Evolutionary conservation across 805 yeast genomes (phyloP).

Genomic region (Metschnikowia borealis): DNA sequence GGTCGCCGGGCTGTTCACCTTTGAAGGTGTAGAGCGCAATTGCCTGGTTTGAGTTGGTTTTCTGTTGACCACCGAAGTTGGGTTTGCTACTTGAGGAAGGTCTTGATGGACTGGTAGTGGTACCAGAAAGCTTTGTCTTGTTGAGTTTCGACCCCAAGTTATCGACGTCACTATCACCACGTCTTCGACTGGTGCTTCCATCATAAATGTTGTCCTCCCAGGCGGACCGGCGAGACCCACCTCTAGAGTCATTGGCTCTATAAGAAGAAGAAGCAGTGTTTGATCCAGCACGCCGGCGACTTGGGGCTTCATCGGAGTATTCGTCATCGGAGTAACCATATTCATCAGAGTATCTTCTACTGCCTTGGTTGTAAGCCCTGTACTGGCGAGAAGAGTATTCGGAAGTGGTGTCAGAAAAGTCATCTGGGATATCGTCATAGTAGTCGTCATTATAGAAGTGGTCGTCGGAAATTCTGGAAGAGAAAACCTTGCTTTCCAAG

Average conservation of each 20-base stretch:
- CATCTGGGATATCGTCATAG: slow-evolving; percentile 68
- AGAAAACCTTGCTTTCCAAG: slow-evolving; percentile 80
- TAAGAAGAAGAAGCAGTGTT: slow-evolving; percentile 17
- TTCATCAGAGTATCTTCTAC: slow-evolving; percentile 29
- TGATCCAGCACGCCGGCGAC: slow-evolving; percentile 18
- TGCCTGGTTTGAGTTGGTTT: slow-evolving; percentile 63
- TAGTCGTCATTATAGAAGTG: slow-evolving; percentile 60
- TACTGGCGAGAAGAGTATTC: slow-evolving; percentile 23
- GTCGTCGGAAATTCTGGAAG: slow-evolving; percentile 45
- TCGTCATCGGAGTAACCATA: slow-evolving; percentile 35
- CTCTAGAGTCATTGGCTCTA: slow-evolving; percentile 9
- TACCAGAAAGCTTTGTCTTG: slow-evolving; percentile 25
- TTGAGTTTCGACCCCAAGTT: slow-evolving; percentile 32
- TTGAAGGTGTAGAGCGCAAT: slow-evolving; percentile 84
- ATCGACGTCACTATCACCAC: slow-evolving; percentile 32
- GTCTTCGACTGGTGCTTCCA: slow-evolving; percentile 26
- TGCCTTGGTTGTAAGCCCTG: slow-evolving; percentile 15
- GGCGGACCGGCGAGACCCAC: slow-evolving; percentile 34
- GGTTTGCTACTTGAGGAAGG: slow-evolving; percentile 40
- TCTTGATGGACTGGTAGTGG: slow-evolving; percentile 29
- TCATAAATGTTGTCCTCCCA: slow-evolving; percentile 93
- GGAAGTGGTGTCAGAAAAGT: slow-evolving; percentile 56
- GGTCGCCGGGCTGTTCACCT: slow-evolving; percentile 92
- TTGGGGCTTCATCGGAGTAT: slow-evolving; percentile 33
- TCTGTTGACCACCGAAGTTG: slow-evolving; percentile 34